Percentiles rank a stretch among this genome's conserved stretches.
Evolutionary conservation across 306 rosid genomes (phyloP).

Genomic region (Vachellia pachyceras): DNA sequence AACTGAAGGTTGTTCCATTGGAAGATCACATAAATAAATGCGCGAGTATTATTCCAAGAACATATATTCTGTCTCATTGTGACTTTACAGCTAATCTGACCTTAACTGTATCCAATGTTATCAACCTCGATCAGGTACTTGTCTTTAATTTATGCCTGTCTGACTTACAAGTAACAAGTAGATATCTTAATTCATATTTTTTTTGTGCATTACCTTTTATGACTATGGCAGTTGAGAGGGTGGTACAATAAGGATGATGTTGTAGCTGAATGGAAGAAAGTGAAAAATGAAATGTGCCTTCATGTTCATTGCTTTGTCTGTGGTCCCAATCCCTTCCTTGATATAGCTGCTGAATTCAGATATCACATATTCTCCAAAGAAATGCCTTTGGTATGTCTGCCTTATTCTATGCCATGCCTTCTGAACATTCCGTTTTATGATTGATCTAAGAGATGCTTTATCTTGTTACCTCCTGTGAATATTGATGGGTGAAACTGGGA

Average conservation of each 20-base stretch:
- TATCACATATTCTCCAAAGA: conserved; percentile 97
- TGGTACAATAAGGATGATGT: conserved; percentile 97
- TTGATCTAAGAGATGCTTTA: neutral
- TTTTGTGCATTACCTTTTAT: conserved; percentile 17
- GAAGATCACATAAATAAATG: conserved; percentile 60
- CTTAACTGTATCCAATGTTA: conserved; percentile 87
- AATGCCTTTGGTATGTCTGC: conserved; percentile 80
- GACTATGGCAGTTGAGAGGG: conserved; percentile 72
- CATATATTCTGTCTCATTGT: conserved; percentile 91
- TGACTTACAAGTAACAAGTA: neutral
- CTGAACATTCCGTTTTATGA: neutral
- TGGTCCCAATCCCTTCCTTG: conserved; percentile 79
- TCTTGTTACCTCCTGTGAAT: too few species aligned
- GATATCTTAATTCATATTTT: neutral
- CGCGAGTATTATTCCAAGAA: conserved; percentile 81
- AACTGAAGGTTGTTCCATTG: conserved; percentile 75
- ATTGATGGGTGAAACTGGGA: conserved; percentile 13
- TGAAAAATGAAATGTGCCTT: conserved; percentile 82
- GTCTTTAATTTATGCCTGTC: conserved; percentile 1
- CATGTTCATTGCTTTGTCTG: conserved; percentile 96
- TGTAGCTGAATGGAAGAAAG: conserved; percentile 98
- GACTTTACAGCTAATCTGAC: conserved; percentile 95
- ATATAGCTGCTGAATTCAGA: conserved; percentile 85
- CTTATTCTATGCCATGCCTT: neutral
- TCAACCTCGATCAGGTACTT: conserved; percentile 89